Base-by-base conservation (phyloP, 2,329 filamentous ascomycete genomes). In the Teratosphaeria zuluensis region DNA sequence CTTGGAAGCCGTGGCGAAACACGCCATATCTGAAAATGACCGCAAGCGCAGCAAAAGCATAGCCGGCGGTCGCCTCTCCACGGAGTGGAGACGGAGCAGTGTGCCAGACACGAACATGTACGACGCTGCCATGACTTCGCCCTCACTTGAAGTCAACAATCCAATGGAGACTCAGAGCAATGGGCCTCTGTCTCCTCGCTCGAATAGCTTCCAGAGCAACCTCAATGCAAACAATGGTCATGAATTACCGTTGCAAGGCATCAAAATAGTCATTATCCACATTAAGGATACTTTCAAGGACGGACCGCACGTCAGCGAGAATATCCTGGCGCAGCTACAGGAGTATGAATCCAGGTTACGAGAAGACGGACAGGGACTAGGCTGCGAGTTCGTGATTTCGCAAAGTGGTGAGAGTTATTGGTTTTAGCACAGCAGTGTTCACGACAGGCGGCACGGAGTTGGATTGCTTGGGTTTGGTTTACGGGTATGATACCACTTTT, bases 251-350 rank as follows among this genome's bases (percentile, higher is more conserved):
- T 78, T 99, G 4, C 77, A 80, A 56, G 91, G 90, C 0, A 71
- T 97, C 31, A 88, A 85, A 62, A 78, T 99, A 1, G 85, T 96
- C 55, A 84, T 97, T 58, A 97, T 97, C 42, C 94, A 99, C 70
- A 83, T 97, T 68, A 99, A 99, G 72, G 92, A 97, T 64, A 87
- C 82, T 24, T 76, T 96, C 58, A 78, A 80, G 8, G 91, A 96
- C 69, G 89, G 84, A 0, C 83, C 83, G 30, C 72, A 76, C 54
- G 84, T 81, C 1, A 81, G 78, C 38, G 84, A 89, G 3, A 80
- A 75, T 1, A 95, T 97, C 38, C 67, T 94, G 24, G 69, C 77
- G 60, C 84, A 96, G 71, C 73, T 97, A 55, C 70, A 75, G 19
- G 83, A 84, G 30, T 79, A 89, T 60, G 89, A 92, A 61, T 65